phyloP scores from a whole-genome alignment of 208 protist genomes.

The Leishmania amazonensis region DNA sequence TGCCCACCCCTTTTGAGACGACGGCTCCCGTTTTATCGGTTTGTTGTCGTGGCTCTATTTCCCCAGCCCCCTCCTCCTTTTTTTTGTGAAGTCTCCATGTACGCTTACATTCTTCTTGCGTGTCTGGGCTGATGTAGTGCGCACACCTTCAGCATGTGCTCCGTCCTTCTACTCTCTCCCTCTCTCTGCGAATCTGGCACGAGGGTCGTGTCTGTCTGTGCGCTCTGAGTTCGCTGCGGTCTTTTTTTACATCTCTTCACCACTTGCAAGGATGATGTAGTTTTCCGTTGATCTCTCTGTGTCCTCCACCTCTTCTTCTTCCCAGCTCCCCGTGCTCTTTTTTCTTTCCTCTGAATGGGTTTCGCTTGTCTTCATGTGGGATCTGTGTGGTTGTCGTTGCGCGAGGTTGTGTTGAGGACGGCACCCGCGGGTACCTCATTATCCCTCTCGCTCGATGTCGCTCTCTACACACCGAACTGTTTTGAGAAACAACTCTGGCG shows the following conservation, averaged over 20 bases:
- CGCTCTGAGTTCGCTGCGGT: not conserved
- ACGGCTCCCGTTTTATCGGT: not conserved
- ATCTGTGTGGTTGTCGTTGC: not conserved
- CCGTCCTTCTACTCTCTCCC: not conserved
- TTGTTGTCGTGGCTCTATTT: not conserved
- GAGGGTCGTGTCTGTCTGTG: not conserved
- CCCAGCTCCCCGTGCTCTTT: not conserved
- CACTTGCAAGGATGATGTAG: not conserved
- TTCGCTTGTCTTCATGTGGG: not conserved
- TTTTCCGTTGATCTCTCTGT: not conserved
- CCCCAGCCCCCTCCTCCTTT: not conserved
- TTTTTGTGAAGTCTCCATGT: not conserved
- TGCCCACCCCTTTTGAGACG: not conserved
- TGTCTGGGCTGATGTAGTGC: not conserved
- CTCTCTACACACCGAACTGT: not conserved
- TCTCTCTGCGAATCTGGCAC: not conserved
- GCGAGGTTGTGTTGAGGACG: not conserved
- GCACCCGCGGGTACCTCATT: not conserved
- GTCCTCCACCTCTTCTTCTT: not conserved
- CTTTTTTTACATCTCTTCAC: not conserved
- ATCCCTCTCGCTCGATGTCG: not conserved
- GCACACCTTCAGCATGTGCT: not conserved
- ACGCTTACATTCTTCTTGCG: not conserved
- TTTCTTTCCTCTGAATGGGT: not conserved
- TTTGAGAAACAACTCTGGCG: not conserved